phyloP scores from a whole-genome alignment of 495 filamentous ascomycete genomes.

The Xylaria castorea region DNA sequence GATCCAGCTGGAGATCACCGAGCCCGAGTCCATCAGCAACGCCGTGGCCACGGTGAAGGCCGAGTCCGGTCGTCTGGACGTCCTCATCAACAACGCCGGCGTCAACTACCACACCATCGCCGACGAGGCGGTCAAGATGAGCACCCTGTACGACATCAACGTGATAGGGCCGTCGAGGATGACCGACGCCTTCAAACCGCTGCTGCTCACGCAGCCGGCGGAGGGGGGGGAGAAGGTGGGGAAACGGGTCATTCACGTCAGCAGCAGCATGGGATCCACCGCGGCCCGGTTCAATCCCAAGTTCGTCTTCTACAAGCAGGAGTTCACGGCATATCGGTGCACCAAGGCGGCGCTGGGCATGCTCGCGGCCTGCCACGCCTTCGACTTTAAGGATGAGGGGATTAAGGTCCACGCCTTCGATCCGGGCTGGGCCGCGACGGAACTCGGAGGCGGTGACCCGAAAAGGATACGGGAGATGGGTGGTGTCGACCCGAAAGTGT shows the following conservation, averaged over 20 bases:
- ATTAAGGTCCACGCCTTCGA: slow-evolving; percentile 16
- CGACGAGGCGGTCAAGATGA: slow-evolving; percentile 13
- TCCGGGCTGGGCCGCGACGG: slow-evolving; percentile 13
- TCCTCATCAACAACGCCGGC: slow-evolving; percentile 22
- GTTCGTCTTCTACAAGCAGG: neutral
- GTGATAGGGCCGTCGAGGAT: slow-evolving; percentile 17
- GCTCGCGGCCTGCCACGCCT: slow-evolving; percentile 20
- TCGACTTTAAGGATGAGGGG: slow-evolving; percentile 13
- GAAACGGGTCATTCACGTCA: slow-evolving; percentile 18
- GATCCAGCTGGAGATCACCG: slow-evolving; percentile 21
- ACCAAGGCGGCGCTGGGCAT: slow-evolving; percentile 22
- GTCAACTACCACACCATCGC: neutral
- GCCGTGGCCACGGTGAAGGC: slow-evolving; percentile 20
- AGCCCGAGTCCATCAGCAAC: slow-evolving; percentile 4
- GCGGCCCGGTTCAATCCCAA: neutral
- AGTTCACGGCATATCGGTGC: slow-evolving; percentile 16
- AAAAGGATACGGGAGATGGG: neutral
- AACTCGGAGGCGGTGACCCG: slow-evolving; percentile 10
- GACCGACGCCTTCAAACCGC: slow-evolving; percentile 13
- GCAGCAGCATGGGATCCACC: slow-evolving; percentile 16
- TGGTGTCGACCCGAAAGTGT: slow-evolving; percentile 5
- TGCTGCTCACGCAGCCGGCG: slow-evolving; percentile 10
- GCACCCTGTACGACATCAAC: slow-evolving; percentile 16
- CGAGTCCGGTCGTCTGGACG: slow-evolving; percentile 11
- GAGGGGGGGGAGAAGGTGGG: neutral